A percentile compares a stretch with the other conserved stretches of the same genome.
phyloP scores from a whole-genome alignment of 108 stramenopile genomes.

The Parietichytrium sp. region DNA sequence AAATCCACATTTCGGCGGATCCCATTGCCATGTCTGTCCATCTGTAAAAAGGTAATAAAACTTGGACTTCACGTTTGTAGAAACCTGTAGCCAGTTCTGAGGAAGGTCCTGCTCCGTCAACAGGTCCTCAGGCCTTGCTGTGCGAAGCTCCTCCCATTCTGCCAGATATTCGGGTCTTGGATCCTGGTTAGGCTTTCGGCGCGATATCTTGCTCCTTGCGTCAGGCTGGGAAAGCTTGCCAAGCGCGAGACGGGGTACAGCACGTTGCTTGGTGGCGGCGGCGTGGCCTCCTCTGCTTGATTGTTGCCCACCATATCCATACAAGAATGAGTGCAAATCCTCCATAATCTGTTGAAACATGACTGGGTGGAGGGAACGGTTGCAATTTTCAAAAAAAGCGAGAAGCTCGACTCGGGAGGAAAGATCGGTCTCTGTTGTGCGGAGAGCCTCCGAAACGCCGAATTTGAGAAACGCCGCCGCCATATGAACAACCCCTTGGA shows the following conservation, averaged over 20 bases:
- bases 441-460: no score
- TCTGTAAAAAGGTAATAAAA: neutral
- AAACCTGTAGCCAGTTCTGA: neutral
- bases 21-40: neutral
- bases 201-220: no score
- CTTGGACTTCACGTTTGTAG: neutral
- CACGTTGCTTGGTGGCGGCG: neutral
- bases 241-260: neutral
- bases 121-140: neutral
- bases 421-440: no score
- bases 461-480: no score
- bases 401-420: no score
- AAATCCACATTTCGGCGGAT: neutral
- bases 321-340: slow-evolving; percentile 11
- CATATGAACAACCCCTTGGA: no score
- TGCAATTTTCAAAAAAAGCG: no score
- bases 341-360: slow-evolving; percentile 3
- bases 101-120: neutral
- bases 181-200: neutral
- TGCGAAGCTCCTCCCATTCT: neutral
- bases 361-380: neutral
- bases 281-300: neutral
- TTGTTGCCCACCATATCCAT: neutral
- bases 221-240: neutral
- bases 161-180: neutral